A percentile compares a stretch with the other conserved stretches of the same genome.
Evolutionary conservation across 164 flowering plant genomes (phyloP).

Genomic region (Litsea cubeba): DNA sequence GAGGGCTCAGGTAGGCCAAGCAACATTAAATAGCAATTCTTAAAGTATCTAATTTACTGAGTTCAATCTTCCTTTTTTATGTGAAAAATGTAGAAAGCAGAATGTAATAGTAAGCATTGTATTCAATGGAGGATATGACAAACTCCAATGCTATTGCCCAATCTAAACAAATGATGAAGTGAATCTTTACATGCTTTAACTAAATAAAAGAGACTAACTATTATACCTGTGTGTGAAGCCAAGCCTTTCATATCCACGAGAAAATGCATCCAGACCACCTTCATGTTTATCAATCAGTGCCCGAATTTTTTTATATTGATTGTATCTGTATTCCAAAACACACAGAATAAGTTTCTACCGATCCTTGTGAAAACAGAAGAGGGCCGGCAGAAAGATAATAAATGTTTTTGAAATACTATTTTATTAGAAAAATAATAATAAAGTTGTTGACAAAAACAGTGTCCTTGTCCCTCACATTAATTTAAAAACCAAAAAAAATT

Average conservation of each 20-base stretch:
- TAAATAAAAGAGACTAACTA: neutral
- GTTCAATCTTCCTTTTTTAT: too few species aligned
- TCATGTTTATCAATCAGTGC: constrained; percentile 74
- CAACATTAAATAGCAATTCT: too few species aligned
- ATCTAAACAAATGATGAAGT: too few species aligned
- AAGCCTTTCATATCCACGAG: constrained; percentile 93
- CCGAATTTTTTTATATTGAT: constrained; percentile 69
- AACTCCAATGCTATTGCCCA: too few species aligned
- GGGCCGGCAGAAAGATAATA: too few species aligned
- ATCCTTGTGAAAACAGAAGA: neutral
- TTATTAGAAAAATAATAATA: too few species aligned
- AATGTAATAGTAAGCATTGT: neutral
- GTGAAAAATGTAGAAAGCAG: neutral
- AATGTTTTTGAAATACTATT: too few species aligned
- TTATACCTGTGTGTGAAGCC: constrained; percentile 71
- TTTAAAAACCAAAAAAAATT: too few species aligned
- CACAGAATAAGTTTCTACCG: neutral
- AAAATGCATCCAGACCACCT: constrained; percentile 84
- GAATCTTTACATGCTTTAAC: neutral
- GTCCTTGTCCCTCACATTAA: too few species aligned
- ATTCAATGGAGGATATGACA: neutral
- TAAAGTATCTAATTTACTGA: too few species aligned
- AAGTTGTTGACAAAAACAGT: too few species aligned
- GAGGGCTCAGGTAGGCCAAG: too few species aligned
- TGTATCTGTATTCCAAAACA: constrained; percentile 41